Conservation (phyloP, 2,329 filamentous ascomycete species). For the Pyrenophora seminiperda region DNA sequence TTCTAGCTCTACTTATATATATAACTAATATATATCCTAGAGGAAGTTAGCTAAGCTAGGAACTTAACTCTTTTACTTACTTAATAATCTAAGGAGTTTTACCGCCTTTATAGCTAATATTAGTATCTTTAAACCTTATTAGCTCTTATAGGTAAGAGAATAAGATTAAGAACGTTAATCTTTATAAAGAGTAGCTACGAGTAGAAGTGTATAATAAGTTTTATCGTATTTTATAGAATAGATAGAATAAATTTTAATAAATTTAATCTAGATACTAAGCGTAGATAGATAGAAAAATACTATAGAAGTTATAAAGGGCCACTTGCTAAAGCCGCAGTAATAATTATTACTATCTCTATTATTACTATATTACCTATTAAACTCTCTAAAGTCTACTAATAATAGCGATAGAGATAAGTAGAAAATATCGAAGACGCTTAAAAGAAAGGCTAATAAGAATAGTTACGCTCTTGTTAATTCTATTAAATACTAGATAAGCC, state of each 20-base stretch:
- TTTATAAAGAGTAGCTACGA: slow-evolving; percentile 5
- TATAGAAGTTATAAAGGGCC: slow-evolving; percentile 2
- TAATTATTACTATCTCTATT: not conserved
- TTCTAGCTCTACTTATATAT: slow-evolving; percentile 3
- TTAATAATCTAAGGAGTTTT: slow-evolving; percentile 6
- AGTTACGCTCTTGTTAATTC: not conserved
- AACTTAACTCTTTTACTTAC: slow-evolving; percentile 3
- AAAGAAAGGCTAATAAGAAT: not conserved
- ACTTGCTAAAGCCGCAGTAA: slow-evolving; percentile 5
- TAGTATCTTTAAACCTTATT: not conserved
- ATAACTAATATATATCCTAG: slow-evolving; percentile 3
- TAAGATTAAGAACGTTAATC: not conserved
- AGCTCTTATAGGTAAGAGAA: slow-evolving; percentile 5
- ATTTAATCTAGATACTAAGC: not conserved
- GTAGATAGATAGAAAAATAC: slow-evolving; percentile 5
- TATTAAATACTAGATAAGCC: not conserved
- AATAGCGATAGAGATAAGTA: slow-evolving; percentile 3
- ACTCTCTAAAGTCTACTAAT: slow-evolving; percentile 4
- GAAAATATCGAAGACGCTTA: not conserved
- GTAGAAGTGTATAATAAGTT: slow-evolving; percentile 4
- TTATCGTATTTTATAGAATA: slow-evolving; percentile 7
- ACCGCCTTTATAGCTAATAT: slow-evolving; percentile 2
- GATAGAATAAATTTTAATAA: slow-evolving; percentile 1
- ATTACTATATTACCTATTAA: not conserved
- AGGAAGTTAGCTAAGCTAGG: slow-evolving; percentile 1